Evolutionary conservation across 2,329 filamentous ascomycete species (phyloP), one percentile per base, ranked within the genome.

Genomic region (Hymenotorrendiella dingleyae): DNA sequence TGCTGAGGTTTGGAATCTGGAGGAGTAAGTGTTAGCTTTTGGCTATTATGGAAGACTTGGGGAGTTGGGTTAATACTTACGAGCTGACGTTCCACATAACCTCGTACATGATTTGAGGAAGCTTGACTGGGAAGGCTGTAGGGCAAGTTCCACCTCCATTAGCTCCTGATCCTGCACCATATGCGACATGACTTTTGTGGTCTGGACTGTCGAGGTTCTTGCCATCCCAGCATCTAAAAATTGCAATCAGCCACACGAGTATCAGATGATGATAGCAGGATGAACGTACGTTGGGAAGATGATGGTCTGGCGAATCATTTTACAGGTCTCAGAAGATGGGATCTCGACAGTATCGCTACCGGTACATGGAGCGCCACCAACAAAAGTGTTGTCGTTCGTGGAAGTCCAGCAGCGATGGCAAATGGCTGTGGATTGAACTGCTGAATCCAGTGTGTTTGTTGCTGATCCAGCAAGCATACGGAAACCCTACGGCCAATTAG

Each of bases 31-130:
- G n/a, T n/a, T n/a, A n/a, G 58, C 4, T 73, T 65, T 27, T 74
- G 66, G 49, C 72, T 11, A 24, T 12, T 64, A 85, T 93, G 1
- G 69, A 70, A 32, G 74, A 64, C n/a, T n/a, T n/a, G n/a, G n/a
- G n/a, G n/a, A n/a, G n/a, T n/a, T n/a, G n/a, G n/a, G n/a, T n/a
- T n/a, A n/a, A n/a, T n/a, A n/a, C n/a, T n/a, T n/a, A n/a, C n/a
- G n/a, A n/a, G n/a, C n/a, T n/a, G 9, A 86, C 90, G 59, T 82
- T 69, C 76, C 80, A 94, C 62, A 94, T 93, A 30, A 83, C 86
- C 68, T 95, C 87, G 62, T 74, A 94, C 64, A 94, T 82, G 41
- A 94, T 72, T 50, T 82, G 82, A 4, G 84, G 80, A 28, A 91
- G 63, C 43, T 84, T 81, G 21, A 72, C 72, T 10, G 80, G 74